Evolutionary conservation across 2,329 filamentous ascomycete species (phyloP), one percentile per base, ranked within the genome.

Genomic region (Fusarium sp.): DNA sequence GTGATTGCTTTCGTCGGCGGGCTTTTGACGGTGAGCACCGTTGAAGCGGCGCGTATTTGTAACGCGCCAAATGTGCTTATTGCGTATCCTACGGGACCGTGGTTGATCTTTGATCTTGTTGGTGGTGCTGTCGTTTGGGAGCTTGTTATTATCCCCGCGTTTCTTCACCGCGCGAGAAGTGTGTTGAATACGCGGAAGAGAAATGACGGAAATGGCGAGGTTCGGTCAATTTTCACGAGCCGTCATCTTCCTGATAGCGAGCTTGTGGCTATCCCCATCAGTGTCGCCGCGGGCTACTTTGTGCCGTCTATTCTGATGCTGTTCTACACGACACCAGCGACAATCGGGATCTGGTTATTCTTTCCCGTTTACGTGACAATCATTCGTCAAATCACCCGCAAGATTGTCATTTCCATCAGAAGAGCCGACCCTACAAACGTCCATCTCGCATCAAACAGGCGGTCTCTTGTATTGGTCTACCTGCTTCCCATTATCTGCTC

Each of bases 241-340:
- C 79, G 83, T 10, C 80, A 82, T 60, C 75, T 87, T 14, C 78
- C 79, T 8, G 77, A 76, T 22, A 79, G 86, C 4, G 89, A 91
- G 75, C 85, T 86, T 61, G 82, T 89, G 58, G 88, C 88, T 26
- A 86, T 88, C 20, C 85, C 86, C 9, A 68, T 82, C 26, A 83
- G 82, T 24, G 82, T 87, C 0, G 79, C 81, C 0, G 46, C 85
- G 11, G 85, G 85, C 34, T 87, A 80, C 67, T 77, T 84, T 43
- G 64, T 84, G 3, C 85, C 85, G 0, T 82, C 84, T 1, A 39
- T 81, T 6, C 61, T 82, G 34, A 84, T 87, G 81, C 78, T 87
- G n/a, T 68, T 78, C n/a, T 67, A 81, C 48, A 78, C 78, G 49
- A 68, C 78, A 1, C 78, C 82, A 0, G 68, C 68, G 14, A 69